Evolutionary conservation across 2,329 filamentous ascomycete genomes (phyloP).

Genomic region (Colletotrichum sp.): DNA sequence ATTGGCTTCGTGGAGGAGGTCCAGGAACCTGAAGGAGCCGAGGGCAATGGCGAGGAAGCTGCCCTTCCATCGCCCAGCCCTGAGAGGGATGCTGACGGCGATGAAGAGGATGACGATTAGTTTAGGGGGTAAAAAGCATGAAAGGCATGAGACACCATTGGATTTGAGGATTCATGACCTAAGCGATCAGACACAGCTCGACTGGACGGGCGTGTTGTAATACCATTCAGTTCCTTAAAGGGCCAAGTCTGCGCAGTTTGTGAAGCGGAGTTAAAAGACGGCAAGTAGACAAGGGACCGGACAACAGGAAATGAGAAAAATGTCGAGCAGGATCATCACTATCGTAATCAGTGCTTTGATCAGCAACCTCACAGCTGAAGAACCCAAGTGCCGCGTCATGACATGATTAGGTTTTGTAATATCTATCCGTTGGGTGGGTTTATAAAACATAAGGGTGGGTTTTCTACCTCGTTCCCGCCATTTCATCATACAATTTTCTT

Average conservation of each 20-base stretch:
- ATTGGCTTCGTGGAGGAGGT: conserved; percentile 50
- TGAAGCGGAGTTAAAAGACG: neutral
- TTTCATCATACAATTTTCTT: neutral
- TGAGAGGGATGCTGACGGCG: conserved; percentile 44
- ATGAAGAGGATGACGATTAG: conserved; percentile 43
- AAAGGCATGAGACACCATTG: neutral
- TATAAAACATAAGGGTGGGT: neutral
- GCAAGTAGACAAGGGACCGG: neutral
- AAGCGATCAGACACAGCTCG: neutral
- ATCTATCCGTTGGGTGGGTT: neutral
- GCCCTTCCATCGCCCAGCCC: conserved; percentile 22
- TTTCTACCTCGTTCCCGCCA: neutral
- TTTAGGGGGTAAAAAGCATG: neutral
- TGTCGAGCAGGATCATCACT: neutral
- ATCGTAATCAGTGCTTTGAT: neutral
- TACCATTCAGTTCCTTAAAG: neutral
- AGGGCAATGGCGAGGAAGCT: neutral
- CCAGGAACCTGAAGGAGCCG: conserved; percentile 28
- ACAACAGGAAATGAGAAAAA: neutral
- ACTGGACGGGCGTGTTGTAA: neutral
- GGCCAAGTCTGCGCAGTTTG: neutral
- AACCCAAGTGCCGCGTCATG: neutral
- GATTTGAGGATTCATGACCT: neutral
- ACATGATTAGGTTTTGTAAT: neutral
- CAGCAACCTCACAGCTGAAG: neutral